Evolutionary conservation across 306 rosid genomes (phyloP).

Genomic region (Glycine latifolia): DNA sequence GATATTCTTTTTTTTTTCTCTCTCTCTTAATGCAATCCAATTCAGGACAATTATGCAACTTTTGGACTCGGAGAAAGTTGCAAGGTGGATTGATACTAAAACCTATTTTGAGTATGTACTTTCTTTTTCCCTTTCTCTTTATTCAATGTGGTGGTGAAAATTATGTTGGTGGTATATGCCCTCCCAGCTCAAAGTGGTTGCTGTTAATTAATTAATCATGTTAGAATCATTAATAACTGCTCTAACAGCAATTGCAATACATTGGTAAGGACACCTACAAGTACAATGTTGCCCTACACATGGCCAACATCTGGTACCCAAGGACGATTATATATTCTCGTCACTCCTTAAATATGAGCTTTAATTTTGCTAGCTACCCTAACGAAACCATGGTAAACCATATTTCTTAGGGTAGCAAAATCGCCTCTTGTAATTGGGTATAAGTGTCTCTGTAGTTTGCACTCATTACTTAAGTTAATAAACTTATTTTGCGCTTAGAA

Average conservation of each 20-base stretch:
- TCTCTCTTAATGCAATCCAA: slow-evolving; percentile 62
- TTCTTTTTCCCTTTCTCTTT: slow-evolving; percentile 43
- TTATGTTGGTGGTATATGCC: slow-evolving; percentile 59
- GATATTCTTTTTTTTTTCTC: slow-evolving; percentile 46
- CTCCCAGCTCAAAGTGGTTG: slow-evolving; percentile 13
- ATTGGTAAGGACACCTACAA: slow-evolving; percentile 47
- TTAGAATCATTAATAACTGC: neutral
- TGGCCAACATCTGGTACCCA: slow-evolving; percentile 45
- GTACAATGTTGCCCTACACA: slow-evolving; percentile 54
- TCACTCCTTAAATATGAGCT: no score
- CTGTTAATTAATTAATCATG: slow-evolving; percentile 6
- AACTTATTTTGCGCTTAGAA: no score
- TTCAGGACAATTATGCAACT: slow-evolving; percentile 66
- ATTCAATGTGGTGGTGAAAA: slow-evolving; percentile 51
- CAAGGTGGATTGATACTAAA: slow-evolving; percentile 66
- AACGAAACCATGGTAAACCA: no score
- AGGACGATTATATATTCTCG: neutral
- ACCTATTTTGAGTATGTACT: slow-evolving; percentile 73
- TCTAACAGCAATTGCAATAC: slow-evolving; percentile 1
- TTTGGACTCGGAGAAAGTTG: slow-evolving; percentile 66
- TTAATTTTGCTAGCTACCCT: no score
- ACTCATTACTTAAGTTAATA: no score
- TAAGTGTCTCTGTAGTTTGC: no score
- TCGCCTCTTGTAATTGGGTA: no score
- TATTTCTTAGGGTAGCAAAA: no score